phyloP scores from a whole-genome alignment of 805 yeast species.

The Candida peoriensis region DNA sequence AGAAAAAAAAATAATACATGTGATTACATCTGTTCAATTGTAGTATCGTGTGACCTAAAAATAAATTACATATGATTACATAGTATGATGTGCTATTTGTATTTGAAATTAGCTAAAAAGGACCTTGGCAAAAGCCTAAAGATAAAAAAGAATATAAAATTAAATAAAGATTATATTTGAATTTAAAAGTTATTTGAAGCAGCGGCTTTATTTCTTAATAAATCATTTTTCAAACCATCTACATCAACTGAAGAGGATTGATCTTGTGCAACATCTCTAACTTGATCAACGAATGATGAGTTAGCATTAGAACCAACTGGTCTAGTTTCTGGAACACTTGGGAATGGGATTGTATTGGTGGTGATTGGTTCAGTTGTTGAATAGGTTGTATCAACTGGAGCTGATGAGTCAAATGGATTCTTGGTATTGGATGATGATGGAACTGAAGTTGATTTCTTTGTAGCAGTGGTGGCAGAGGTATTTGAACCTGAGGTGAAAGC shows the following conservation, averaged over 20 bases:
- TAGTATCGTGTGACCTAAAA: too few species aligned
- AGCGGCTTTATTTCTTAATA: constrained; percentile 26
- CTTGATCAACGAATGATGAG: constrained; percentile 13
- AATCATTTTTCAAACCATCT: constrained; percentile 29
- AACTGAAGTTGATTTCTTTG: constrained; percentile 20
- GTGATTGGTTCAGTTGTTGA: constrained; percentile 15
- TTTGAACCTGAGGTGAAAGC: constrained; percentile 38
- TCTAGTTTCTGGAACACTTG: constrained; percentile 29
- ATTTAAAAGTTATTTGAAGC: constrained; percentile 5
- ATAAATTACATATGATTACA: too few species aligned
- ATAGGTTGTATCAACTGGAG: constrained; percentile 14
- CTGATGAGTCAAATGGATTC: constrained; percentile 22
- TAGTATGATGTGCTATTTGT: too few species aligned
- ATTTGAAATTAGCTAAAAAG: too few species aligned
- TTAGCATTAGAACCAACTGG: too few species aligned
- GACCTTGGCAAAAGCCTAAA: too few species aligned
- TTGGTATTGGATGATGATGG: constrained; percentile 19
- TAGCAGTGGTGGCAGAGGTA: constrained; percentile 43
- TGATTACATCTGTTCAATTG: too few species aligned
- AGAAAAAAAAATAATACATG: too few species aligned
- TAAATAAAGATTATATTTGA: too few species aligned
- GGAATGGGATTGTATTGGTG: constrained; percentile 19
- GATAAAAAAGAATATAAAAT: background rate
- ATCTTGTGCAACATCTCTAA: constrained; percentile 12
- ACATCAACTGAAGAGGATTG: constrained; percentile 23